phyloP scores from a whole-genome alignment of 164 flowering plant species.

The Magnolia kwangsiensis region DNA sequence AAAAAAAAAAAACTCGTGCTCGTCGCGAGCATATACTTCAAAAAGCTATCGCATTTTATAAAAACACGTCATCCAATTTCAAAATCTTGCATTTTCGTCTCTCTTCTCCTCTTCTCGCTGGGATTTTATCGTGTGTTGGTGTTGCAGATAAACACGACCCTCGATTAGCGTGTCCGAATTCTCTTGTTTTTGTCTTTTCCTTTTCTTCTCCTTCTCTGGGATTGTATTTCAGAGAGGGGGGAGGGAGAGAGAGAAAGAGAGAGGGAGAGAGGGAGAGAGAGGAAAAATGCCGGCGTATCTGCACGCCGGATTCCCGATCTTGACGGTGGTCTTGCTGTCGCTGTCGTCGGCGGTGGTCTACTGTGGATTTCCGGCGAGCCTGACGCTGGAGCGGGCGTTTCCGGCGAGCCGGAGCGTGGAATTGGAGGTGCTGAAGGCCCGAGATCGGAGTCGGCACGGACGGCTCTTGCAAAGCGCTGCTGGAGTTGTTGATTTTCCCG shows the following conservation, averaged over 20 bases:
- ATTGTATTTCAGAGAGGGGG: not conserved
- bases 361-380: conserved; percentile 33
- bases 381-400: conserved; percentile 66
- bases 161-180: not conserved
- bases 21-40: not conserved
- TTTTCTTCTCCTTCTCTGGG: not conserved
- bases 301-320: conserved; percentile 24
- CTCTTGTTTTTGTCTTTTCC: not conserved
- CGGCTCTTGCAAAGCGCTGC: conserved; percentile 49
- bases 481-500: conserved; percentile 79
- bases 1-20: no score
- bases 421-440: conserved; percentile 47
- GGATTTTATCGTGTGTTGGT: not conserved
- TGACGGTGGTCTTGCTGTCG: conserved; percentile 2
- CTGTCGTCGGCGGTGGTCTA: conserved; percentile 15
- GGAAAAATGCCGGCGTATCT: conserved; percentile 30
- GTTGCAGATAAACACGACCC: not conserved
- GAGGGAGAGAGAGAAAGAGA: not conserved
- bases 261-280: not conserved
- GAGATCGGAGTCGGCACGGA: conserved; percentile 65
- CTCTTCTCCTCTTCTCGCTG: not conserved
- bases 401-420: conserved; percentile 35
- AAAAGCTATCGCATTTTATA: not conserved
- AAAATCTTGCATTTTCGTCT: not conserved
- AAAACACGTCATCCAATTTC: not conserved